Conservation (phyloP, 2,329 filamentous ascomycete species). For the Trichoderma harzianum region DNA sequence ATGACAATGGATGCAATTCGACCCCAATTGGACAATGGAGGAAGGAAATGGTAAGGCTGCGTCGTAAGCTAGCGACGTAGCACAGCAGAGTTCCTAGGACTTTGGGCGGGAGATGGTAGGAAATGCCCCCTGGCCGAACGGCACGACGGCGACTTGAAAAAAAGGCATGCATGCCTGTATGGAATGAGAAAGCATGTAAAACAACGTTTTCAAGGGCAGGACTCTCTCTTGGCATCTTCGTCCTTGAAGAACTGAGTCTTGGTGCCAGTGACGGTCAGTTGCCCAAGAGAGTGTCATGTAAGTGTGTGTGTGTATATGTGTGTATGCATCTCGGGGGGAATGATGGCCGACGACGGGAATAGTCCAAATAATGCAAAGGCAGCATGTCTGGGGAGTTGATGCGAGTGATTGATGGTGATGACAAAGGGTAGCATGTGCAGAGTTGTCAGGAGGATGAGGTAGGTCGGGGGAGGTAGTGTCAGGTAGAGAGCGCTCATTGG, state of each 20-base stretch:
- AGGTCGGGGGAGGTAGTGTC: conserved; percentile 9
- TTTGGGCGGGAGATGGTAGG: neutral
- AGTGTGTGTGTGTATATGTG: neutral
- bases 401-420: neutral
- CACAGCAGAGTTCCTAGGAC: conserved; percentile 2
- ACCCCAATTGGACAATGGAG: neutral
- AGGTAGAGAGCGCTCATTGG: conserved; percentile 10
- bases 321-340: neutral
- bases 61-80: neutral
- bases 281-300: neutral
- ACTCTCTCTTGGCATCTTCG: neutral
- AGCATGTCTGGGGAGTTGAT: neutral
- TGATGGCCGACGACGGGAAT: neutral
- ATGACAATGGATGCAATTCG: no score
- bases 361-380: neutral
- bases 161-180: neutral
- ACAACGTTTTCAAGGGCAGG: neutral
- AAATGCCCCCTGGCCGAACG: neutral
- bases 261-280: neutral
- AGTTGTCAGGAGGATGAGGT: conserved; percentile 14
- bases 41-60: neutral
- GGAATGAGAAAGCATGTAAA: neutral
- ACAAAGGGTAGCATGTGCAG: conserved; percentile 6
- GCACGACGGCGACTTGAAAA: neutral
- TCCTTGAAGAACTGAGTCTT: neutral